Evolutionary conservation across 83 land plant genomes (phyloP).

Genomic region (Picea abies): DNA sequence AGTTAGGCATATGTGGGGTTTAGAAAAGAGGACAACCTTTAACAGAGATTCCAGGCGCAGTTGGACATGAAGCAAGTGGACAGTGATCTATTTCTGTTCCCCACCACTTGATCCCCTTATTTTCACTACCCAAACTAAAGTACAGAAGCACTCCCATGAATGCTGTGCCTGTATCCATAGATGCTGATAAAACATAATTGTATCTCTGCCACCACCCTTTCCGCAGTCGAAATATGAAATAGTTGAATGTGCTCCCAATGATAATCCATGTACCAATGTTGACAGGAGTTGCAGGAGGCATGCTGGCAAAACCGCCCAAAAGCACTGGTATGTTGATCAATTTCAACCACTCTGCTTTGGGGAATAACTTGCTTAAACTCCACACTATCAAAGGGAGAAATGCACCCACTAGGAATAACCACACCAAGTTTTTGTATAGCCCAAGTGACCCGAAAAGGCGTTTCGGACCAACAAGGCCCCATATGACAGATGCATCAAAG

Average conservation of each 20-base stretch:
- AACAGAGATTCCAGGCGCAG: conserved; percentile 60
- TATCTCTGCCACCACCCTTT: conserved; percentile 65
- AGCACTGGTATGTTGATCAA: conserved; percentile 74
- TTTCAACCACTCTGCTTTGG: conserved; percentile 53
- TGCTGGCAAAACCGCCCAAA: conserved; percentile 49
- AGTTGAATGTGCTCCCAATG: conserved; percentile 58
- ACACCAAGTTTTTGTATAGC: conserved; percentile 37
- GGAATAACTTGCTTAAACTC: conserved; percentile 45
- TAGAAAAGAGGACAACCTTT: conserved; percentile 53
- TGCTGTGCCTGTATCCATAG: conserved; percentile 81
- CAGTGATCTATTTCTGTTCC: conserved; percentile 69
- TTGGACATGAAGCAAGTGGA: conserved; percentile 74
- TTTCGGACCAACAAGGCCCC: conserved; percentile 65
- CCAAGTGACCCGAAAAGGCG: conserved; percentile 54
- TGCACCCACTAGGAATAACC: conserved; percentile 66
- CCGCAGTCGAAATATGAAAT: conserved; percentile 38
- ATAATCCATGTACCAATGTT: conserved; percentile 71
- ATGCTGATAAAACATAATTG: conserved; percentile 79
- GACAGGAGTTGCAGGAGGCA: conserved; percentile 83
- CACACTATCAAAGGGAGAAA: conserved; percentile 61
- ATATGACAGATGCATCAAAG: conserved; percentile 65
- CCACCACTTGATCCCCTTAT: conserved; percentile 60
- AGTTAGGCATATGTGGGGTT: no score
- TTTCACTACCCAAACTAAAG: conserved; percentile 28
- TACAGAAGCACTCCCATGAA: conserved; percentile 77